Evolutionary conservation across 371 early-diverging fungal genomes (phyloP), one percentile per base, ranked within the genome.

Genomic region (Capniomyces stellatus): DNA sequence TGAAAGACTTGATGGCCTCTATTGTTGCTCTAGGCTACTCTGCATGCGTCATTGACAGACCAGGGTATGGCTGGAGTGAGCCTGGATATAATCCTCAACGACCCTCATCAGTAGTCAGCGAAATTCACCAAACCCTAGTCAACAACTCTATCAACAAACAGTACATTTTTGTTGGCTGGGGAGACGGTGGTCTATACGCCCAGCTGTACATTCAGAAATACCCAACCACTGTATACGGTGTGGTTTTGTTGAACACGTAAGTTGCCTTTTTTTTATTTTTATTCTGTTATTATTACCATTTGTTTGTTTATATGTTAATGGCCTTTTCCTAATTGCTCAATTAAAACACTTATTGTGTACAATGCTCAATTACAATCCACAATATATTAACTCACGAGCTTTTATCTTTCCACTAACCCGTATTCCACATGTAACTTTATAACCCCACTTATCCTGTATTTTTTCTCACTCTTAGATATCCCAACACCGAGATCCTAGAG

Each of bases 21-120:
- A 40, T 69, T 1, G 59, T 58, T 3, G 52, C 51, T 30, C 56
- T 35, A 29, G 69, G 69, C 6, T 59, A 68, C 42, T 54, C 60
- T 0, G 70, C 69, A 19, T 69, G 70, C 35, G 55, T 69, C 22
- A 48, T 68, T 15, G 70, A 69, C 44, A 56, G 70, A 41, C 70
- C 70, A n/a, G 70, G 70, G 2, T 69, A 69, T 46, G 70, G 70
- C 40, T 69, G 68, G 69, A 69, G 70, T 56, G 68, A 67, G 44
- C 65, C 68, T 0, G 70, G 70, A 30, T 64, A 64, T 55, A 61
- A 58, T 62, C 50, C 53, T 29, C 70, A 69, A 57, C 51, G 55
- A 42, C 70, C 70, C 2, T 25, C 46, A 13, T 58, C 66, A 19
- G 70, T 69, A 0, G 69, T 69, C 23, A 52, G 64, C 57, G 58